A percentile compares a stretch with the other conserved stretches of the same genome.
These are phyloP conservation scores for Chlamydomonas reinhardtii DNA, from an alignment of 163 green algal species.

Conservation along the genomic window DNA sequence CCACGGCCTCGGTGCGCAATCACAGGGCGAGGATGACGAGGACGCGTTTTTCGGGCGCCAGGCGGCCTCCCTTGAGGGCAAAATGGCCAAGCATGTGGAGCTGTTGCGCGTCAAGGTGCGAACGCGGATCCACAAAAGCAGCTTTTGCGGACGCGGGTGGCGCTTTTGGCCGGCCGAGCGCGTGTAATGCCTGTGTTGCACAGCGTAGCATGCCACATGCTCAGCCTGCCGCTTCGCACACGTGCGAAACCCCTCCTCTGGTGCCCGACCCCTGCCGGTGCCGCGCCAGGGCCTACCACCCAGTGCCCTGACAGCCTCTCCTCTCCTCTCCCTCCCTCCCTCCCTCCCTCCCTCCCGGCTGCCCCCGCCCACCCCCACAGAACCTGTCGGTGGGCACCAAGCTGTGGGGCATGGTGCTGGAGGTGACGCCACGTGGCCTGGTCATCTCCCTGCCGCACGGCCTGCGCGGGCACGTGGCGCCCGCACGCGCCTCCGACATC, in stretches of 20 bases:
- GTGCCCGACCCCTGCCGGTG: too few species aligned
- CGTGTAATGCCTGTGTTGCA: too few species aligned
- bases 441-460: constrained; percentile 89
- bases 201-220: too few species aligned
- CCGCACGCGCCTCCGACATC: constrained; percentile 77
- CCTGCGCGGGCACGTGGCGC: constrained; percentile 80
- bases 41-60: constrained; percentile 37
- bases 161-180: not conserved
- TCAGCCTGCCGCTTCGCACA: too few species aligned
- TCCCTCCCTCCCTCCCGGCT: too few species aligned
- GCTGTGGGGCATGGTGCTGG: constrained; percentile 85
- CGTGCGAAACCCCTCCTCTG: too few species aligned
- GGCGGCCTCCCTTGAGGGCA: constrained; percentile 50
- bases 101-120: constrained; percentile 84
- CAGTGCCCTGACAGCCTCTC: too few species aligned
- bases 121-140: too few species aligned
- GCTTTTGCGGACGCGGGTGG: too few species aligned
- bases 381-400: constrained; percentile 72
- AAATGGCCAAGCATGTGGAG: constrained; percentile 78
- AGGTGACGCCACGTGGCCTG: constrained; percentile 76
- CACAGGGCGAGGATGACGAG: not conserved
- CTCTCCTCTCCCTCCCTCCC: too few species aligned
- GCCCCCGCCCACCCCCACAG: constrained; percentile 53
- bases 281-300: too few species aligned
- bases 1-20: too few species aligned